Evolutionary conservation across 2,329 filamentous ascomycete species (phyloP).

Genomic region (Torrubiella hemipterigena): DNA sequence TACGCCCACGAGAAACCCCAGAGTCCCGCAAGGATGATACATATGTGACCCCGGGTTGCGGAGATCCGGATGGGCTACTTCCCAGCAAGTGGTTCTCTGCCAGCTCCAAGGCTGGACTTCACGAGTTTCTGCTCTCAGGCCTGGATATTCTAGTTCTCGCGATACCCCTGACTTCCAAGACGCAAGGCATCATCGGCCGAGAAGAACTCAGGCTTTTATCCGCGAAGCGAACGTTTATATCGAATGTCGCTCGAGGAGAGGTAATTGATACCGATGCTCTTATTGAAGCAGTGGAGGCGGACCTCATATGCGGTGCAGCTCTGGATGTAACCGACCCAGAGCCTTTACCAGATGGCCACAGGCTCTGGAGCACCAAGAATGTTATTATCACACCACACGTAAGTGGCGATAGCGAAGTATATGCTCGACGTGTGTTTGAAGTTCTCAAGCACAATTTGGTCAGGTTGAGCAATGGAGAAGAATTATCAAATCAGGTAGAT

Average conservation of each 20-base stretch:
- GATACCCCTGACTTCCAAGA: conserved; percentile 36
- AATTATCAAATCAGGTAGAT: conserved; percentile 27
- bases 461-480: conserved; percentile 21
- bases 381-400: conserved; percentile 48
- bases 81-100: conserved; percentile 41
- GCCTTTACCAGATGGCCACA: conserved; percentile 55
- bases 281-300: conserved; percentile 43
- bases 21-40: conserved; percentile 51
- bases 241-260: conserved; percentile 57
- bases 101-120: conserved; percentile 25
- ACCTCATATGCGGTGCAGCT: conserved; percentile 47
- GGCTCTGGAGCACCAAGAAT: conserved; percentile 59
- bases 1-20: conserved; percentile 53
- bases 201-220: conserved; percentile 34
- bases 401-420: conserved; percentile 27
- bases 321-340: conserved; percentile 74
- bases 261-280: conserved; percentile 42
- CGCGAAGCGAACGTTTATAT: conserved; percentile 43
- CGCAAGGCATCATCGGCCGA: conserved; percentile 36
- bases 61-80: conserved; percentile 36
- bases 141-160: conserved; percentile 42
- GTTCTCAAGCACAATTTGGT: conserved; percentile 30
- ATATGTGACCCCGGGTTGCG: conserved; percentile 57
- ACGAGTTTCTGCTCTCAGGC: conserved; percentile 36
- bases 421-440: conserved; percentile 25